Evolutionary conservation across 768 basidiomycete genomes (phyloP), one percentile per base, ranked within the genome.

Genomic region (Xerocomus spinulosus): DNA sequence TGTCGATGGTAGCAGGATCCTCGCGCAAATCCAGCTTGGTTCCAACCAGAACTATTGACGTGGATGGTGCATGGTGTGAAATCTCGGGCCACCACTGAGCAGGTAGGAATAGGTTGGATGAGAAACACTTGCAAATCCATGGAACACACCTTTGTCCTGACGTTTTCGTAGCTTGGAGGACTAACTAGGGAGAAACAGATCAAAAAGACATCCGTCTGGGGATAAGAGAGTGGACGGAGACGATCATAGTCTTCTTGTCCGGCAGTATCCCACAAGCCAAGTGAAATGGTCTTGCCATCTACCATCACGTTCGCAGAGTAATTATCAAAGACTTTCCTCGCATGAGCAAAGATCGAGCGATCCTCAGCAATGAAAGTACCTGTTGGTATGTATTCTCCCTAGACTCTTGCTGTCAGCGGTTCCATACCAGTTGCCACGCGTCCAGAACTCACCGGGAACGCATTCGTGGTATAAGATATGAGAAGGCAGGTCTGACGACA

Each of bases 221-320:
- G 96, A 73, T 99, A 99, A 54, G 92, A 95, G 59, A 99, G 80
- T 43, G 96, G 96, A 58, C 96, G 85, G 58, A 99, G 87, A 36
- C 96, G 87, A 73, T 95, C 92, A 67, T 95, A 99, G 75, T 99
- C 95, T 70, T 99, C 96, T 72, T 99, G 96, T 57, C 96, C 96
- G 29, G 96, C 96, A n/a, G 96, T 99, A 79, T 99, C 96, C 96
- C 96, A 99, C 48, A 99, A 76, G 42, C 95, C 95, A 48, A 98
- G 83, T 51, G 92, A 96, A 63, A 98, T 94, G 44, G 96, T 96
- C 77, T 95, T 94, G 58, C 92, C 92, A 61, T 99, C 96, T 39
- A 99, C 96, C 85, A 97, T 92, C 46, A 99, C 94, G 71, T 94
- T 95, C 51, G 92, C 93, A 46, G 91, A 93, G 66, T 96, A 98